Conservation (phyloP, 2,329 filamentous ascomycete genomes). For the Monosporascus sp. region DNA sequence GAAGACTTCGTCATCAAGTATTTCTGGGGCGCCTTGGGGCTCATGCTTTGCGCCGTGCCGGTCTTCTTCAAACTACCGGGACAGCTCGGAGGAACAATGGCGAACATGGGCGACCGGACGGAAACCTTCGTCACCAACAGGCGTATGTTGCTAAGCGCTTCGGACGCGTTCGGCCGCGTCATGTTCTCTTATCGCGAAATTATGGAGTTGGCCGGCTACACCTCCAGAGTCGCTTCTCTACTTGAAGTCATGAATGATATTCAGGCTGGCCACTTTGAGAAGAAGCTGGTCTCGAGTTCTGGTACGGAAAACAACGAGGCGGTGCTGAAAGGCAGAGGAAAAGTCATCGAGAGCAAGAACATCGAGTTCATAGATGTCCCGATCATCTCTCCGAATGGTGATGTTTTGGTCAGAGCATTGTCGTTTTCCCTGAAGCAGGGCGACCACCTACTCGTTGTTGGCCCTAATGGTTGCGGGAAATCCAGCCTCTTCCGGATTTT, state of each 20-base stretch:
- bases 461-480: conserved; percentile 96
- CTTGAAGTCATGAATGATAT: conserved; percentile 95
- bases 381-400: conserved; percentile 94
- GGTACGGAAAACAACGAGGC: conserved; percentile 76
- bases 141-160: conserved; percentile 84
- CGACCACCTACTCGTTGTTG: conserved; percentile 89
- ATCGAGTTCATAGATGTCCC: conserved; percentile 54
- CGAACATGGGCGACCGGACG: conserved; percentile 65
- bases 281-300: conserved; percentile 89
- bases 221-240: conserved; percentile 81
- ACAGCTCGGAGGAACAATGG: conserved; percentile 40
- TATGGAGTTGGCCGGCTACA: conserved; percentile 92
- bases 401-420: conserved; percentile 78
- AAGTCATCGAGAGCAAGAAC: conserved; percentile 65
- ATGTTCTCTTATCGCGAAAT: conserved; percentile 99
- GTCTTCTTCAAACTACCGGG: conserved; percentile 93
- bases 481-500: conserved; percentile 94
- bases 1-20: conserved; percentile 99
- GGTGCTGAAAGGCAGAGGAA: conserved; percentile 76
- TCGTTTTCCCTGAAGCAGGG: conserved; percentile 83
- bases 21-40: conserved; percentile 91
- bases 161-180: conserved; percentile 88
- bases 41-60: conserved; percentile 87
- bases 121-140: conserved; percentile 89
- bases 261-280: conserved; percentile 83